Base-by-base conservation (phyloP, 140 eudicot genomes). In the Oenanthe javanica region DNA sequence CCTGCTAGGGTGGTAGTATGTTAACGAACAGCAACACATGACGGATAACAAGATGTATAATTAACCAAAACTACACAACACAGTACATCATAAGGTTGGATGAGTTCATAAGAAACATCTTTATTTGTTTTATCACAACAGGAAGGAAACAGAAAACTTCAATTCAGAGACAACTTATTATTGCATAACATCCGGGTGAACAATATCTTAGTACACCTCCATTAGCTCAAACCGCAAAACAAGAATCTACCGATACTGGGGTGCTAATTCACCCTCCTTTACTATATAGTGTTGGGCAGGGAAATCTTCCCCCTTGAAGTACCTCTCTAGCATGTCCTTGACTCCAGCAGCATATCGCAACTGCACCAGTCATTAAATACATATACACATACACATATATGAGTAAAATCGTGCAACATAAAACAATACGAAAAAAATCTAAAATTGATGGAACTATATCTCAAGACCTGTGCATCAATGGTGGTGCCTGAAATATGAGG, bases 401-500 rank as follows among this genome's bases (percentile, higher is more conserved):
- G 18, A 75, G 61, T 25, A 9, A 11, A 13, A 75, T 25, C 23
- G 5, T n/a, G 21, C 23, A 45, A 43, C 46, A 59, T 63, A 23
- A 45, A 18, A 42, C 6, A 19, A 25, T 1, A 14, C 10, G 16
- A 59, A 52, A 36, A 40, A 67, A 67, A 9, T 1, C 23, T 18
- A 12, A 47, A 4, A 12, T 71, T 40, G 48, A 77, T 66, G 50
- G 48, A 47, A n/a, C 19, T 25, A 4, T 52, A 52, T 25, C 75
- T 45, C 15, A 72, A 42, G 83, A 95, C 99, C 97, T 95, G 99
- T 1, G 92, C 99, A 70, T 95, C 99, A 77, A 95, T 95, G 71
- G 99, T 95, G 51, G 99, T 95, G 78, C 99, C 99, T 69, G 99
- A 95, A 16, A 95, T 88, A 83, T 95, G 99, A 75, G 99, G 99